Conservation (phyloP, 2,329 filamentous ascomycete genomes). For the Biscogniauxia marginata region DNA sequence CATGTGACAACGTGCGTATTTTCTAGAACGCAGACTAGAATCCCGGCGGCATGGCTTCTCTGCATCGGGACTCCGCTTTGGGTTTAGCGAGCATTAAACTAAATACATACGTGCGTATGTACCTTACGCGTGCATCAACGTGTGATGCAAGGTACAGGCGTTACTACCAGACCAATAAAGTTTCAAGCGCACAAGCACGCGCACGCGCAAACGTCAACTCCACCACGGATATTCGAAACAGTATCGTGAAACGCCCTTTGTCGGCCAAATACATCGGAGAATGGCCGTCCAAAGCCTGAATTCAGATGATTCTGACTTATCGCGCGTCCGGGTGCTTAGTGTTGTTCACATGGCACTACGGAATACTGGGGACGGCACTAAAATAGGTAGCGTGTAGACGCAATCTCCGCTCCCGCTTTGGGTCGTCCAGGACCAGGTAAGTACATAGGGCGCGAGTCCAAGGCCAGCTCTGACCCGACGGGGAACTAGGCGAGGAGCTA, state of each 20-base stretch:
- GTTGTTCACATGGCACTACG: background rate
- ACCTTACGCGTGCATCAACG: no score
- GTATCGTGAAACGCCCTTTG: background rate
- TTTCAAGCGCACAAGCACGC: background rate
- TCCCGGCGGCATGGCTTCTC: background rate
- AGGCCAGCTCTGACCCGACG: no score
- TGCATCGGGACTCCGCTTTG: background rate
- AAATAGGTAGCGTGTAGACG: background rate
- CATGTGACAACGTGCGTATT: background rate
- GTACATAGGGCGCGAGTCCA: no score
- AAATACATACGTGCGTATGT: background rate
- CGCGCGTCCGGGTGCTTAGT: background rate
- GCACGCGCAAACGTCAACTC: background rate
- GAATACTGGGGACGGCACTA: background rate
- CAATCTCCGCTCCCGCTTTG: background rate
- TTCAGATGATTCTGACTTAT: background rate
- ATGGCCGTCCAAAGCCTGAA: background rate
- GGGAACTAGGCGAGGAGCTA: no score
- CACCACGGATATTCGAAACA: background rate
- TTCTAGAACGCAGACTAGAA: background rate
- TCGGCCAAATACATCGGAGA: background rate
- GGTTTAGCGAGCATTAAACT: background rate
- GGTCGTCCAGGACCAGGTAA: background rate
- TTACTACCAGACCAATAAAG: background rate
- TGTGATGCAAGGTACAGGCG: background rate